Evolutionary conservation across 805 yeast genomes (phyloP), one percentile per base, ranked within the genome.

Genomic region (Ogataea haglerorum): DNA sequence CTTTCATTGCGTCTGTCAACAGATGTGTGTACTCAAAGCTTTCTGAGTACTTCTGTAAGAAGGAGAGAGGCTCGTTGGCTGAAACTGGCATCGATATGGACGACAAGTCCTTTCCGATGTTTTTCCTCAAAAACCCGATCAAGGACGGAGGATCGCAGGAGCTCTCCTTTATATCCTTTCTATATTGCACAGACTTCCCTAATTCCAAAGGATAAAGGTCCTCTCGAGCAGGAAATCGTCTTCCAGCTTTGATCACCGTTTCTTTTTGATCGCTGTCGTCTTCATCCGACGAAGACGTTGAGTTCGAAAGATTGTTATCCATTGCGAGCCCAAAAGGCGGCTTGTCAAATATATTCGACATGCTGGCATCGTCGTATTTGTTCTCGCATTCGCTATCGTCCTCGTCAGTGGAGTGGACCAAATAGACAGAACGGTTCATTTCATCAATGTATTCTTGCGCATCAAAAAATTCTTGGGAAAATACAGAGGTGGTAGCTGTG

Each of bases 11-110:
- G 28, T 75, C 71, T 47, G 80, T 79, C 31, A 93, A 65, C 29
- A 93, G 56, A 31, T 75, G 67, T 24, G 85, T 62, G 59, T 87
- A 87, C 61, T 93, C 99, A 56, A 85, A 71, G 33, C 79, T 61
- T 60, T 93, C 99, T 0, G 93, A 72, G 51, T 82, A 77, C 47
- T 80, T 76, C 60, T 93, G 96, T 41, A 91, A 68, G 21, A 85
- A 78, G 0, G 95, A 78, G 16, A 91, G 58, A 0, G 99, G 99
- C 62, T 93, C 99, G 64, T 93, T 93, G 40, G 89, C 76, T 1
- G 93, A 81, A 6, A 93, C 95, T 1, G 99, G 99, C 90, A 91
- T 89, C 0, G 96, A 81, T 32, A 90, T 75, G 1, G 88, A 72
- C 0, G 89, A 73, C 42, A 93, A 60, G 61, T 91, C 98, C 56